Base-by-base conservation (phyloP, 352 stramenopile species). In the Phytophthora pistaciae region DNA sequence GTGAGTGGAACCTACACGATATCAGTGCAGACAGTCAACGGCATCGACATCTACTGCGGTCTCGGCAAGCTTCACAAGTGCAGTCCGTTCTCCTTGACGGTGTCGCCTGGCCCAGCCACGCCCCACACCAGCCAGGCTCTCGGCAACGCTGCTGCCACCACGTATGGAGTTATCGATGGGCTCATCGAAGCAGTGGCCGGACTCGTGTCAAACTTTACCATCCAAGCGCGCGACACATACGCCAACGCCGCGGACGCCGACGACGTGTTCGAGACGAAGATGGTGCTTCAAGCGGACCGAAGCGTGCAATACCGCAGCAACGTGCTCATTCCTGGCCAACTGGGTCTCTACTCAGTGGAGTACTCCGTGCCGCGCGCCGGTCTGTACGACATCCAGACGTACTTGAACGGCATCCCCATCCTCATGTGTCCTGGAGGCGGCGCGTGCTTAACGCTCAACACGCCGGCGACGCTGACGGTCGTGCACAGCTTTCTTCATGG, bases 41-140 rank as follows among this genome's bases (percentile, higher is more conserved):
- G 89, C 21, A 96, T 89, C 7, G 90, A 99, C 70, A 99, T 99
- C 73, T 99, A 98, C 75, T 99, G 97, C 64, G 97, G 97, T 0
- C 74, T 88, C 1, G 96, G 95, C 20, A 88, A 95, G 56, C 74
- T 85, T 1, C 80, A 94, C 42, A 98, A 98, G 72, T 99, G 97
- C 84, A 98, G 93, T 70, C 97, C 97, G 13, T 99, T 99, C 66
- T 52, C 72, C 5, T 62, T 99, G 5, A 77, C 74, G 9, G 92
- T 99, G 6, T 57, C 76, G 11, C 96, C 97, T 40, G 97, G 97
- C 3, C 74, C 85, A 31, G 98, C 95, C 16, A 90, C 94, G 9
- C 82, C 95, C 1, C 89, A 94, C 46, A 98, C 90, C 2, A 98
- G 85, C 46, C 93, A 98, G 74, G 92, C 91, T 14, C 83, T 98